Evolutionary conservation across 176 grass and related monocot species (phyloP), one percentile per base, ranked within the genome.

Genomic region (Aegilops longissima): DNA sequence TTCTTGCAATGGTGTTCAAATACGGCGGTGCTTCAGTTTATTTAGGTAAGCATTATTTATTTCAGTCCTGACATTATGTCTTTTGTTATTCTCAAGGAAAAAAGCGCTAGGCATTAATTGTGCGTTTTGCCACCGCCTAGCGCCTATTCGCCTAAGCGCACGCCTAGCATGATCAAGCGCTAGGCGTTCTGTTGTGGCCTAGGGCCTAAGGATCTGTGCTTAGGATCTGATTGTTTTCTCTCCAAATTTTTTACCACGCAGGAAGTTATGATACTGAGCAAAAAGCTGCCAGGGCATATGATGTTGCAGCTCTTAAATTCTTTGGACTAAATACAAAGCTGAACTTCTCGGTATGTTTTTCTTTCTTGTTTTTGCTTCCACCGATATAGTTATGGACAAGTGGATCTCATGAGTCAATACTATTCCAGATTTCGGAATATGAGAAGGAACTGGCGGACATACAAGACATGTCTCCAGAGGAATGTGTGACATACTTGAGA

Each of bases 251-350:
- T 23, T 88, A 72, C 49, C 9, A 24, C 81, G 54, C 86, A 99
- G 97, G 97, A 49, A 99, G 97, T 82, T 99, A 96, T 87, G 89
- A 94, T 89, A 87, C 88, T 5, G 94, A 99, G 80, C 92, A 94
- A 83, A 99, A 96, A 70, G 97, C 97, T 52, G 97, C 97, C 67
- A 89, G 89, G 68, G 77, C 97, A 14, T 95, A 99, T 91, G 97
- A 99, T 91, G 90, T 96, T 88, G 93, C 94, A 74, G 92, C 94
- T 76, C 87, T 99, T 85, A 99, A 99, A 87, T 99, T 93, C 84
- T 99, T 90, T 94, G 92, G 94, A 25, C 38, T 71, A 66, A 61
- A 69, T 86, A 90, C 92, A 65, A 99, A 91, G 79, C 84, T 93
- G 40, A 99, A 99, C 76, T 99, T 99, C 78, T 76, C 80, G 36